Evolutionary conservation across 2,329 filamentous ascomycete species (phyloP).

Genomic region (Microascus cirrosus): DNA sequence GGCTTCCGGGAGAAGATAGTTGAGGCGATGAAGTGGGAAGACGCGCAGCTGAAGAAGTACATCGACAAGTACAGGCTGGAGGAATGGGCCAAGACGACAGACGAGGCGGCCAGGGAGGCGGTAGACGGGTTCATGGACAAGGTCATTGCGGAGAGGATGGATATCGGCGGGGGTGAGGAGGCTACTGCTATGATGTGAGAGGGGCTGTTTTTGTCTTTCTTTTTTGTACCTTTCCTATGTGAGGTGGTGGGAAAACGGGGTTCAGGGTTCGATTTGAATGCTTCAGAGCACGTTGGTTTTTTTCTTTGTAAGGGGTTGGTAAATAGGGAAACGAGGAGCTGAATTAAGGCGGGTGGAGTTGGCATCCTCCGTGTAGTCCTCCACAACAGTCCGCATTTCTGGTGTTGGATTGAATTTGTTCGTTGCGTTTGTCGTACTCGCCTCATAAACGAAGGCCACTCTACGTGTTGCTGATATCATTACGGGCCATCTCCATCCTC

Average conservation of each 20-base stretch:
- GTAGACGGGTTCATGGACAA: conserved; percentile 20
- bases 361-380: too few relatives aligned
- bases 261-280: not conserved
- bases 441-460: too few relatives aligned
- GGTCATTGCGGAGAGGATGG: conserved; percentile 2
- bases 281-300: too few relatives aligned
- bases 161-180: not conserved
- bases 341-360: too few relatives aligned
- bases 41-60: conserved; percentile 50
- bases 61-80: conserved; percentile 59
- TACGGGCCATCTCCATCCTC: too few relatives aligned
- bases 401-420: too few relatives aligned
- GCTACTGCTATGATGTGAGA: not conserved
- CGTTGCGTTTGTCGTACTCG: too few relatives aligned
- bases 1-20: conserved; percentile 56
- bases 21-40: conserved; percentile 63
- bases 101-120: conserved; percentile 23
- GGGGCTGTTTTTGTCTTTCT: not conserved
- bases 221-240: not conserved
- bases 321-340: too few relatives aligned
- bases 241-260: not conserved
- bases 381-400: too few relatives aligned
- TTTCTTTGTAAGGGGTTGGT: too few relatives aligned
- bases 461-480: too few relatives aligned
- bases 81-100: conserved; percentile 45